A percentile compares a stretch with the other conserved stretches of the same genome.
These are phyloP conservation scores for Hyphopichia fennica DNA, from an alignment of 1,139 yeast species.

Conservation along the genomic window DNA sequence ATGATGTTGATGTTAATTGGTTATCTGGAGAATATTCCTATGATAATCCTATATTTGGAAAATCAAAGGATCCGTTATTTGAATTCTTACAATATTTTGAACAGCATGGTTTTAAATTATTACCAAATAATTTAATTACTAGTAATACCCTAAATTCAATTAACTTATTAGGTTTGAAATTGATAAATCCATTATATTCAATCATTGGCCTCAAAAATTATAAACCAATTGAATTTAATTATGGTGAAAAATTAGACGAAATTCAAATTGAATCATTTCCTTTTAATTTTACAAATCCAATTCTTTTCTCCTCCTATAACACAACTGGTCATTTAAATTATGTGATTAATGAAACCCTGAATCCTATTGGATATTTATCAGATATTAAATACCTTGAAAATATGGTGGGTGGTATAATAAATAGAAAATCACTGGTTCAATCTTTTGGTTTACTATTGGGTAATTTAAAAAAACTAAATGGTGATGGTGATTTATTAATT, in stretches of 20 bases:
- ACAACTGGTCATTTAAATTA: conserved; percentile 48
- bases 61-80: conserved; percentile 6
- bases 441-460: conserved; percentile 59
- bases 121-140: conserved; percentile 25
- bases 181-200: not conserved
- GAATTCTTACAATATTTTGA: conserved; percentile 17
- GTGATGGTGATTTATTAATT: conserved; percentile 60
- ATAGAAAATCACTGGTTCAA: conserved; percentile 2
- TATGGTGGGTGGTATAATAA: conserved; percentile 60
- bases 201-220: not conserved
- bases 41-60: conserved; percentile 5
- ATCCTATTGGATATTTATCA: conserved; percentile 28
- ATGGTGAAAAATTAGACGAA: conserved; percentile 8
- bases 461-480: conserved; percentile 46
- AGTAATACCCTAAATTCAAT: conserved; percentile 8
- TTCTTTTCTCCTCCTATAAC: conserved; percentile 50
- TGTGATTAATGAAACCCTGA: conserved; percentile 14
- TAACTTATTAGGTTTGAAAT: conserved; percentile 2
- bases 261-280: conserved; percentile 47
- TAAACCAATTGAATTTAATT: conserved; percentile 5
- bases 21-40: conserved; percentile 10
- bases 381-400: conserved; percentile 64
- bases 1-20: conserved; percentile 22
- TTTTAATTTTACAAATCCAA: conserved; percentile 58
- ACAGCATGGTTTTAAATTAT: conserved; percentile 25